phyloP scores from a whole-genome alignment of 192 early-diverging fungal genomes.

The Physocladia obscura region DNA sequence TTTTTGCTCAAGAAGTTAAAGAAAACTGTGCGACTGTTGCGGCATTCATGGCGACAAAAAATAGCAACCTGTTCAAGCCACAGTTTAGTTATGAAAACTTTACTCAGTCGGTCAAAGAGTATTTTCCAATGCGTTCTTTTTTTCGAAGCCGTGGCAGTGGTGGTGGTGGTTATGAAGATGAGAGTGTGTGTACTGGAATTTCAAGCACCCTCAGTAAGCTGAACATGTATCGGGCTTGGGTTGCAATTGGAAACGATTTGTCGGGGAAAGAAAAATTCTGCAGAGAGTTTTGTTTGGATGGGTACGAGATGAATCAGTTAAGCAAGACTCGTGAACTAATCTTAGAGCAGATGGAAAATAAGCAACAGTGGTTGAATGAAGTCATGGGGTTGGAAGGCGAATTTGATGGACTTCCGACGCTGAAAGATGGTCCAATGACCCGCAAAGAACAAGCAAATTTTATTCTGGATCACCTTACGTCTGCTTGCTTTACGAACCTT shows the following conservation, averaged over 20 bases:
- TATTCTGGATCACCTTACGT: constrained; percentile 16
- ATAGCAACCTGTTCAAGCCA: background rate
- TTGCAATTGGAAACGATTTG: background rate
- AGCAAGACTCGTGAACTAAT: background rate
- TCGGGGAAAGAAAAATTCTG: constrained; percentile 7
- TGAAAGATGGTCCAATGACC: no score
- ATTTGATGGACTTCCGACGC: background rate
- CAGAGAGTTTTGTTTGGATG: background rate
- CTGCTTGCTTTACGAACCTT: constrained; percentile 21
- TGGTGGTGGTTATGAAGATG: no score
- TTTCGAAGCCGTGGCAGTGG: no score
- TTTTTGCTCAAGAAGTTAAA: background rate
- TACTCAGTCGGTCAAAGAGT: background rate
- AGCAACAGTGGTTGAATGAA: background rate
- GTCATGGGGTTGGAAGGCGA: background rate
- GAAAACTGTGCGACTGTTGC: constrained; percentile 17
- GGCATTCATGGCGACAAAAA: background rate
- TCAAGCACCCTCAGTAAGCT: constrained; percentile 12
- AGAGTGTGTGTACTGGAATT: no score
- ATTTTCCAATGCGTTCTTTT: background rate
- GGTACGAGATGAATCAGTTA: constrained; percentile 9
- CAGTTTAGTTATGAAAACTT: background rate
- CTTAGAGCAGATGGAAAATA: background rate
- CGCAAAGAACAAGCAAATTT: no score
- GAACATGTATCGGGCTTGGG: constrained; percentile 9